Base-by-base conservation (phyloP, 2,329 filamentous ascomycete genomes). In the Pyrenophora teres region DNA sequence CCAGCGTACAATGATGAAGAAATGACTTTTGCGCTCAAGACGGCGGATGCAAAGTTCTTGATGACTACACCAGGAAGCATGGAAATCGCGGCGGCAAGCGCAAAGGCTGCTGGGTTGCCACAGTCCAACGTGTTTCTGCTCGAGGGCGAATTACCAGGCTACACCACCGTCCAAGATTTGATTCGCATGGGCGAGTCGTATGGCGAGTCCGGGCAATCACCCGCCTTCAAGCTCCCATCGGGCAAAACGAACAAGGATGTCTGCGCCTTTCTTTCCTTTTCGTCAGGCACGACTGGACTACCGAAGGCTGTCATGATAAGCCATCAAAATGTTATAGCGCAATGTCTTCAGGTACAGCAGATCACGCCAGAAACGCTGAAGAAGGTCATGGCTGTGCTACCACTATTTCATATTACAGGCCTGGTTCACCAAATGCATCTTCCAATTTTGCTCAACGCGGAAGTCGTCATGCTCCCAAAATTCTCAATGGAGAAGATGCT, bases 1-100 rank as follows among this genome's bases (percentile, higher is more conserved):
- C 85, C 86, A 0, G 85, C 84, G 0, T 88, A 88, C 69, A 87
- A 83, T 49, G 77, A 83, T 13, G 86, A 88, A 42, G 86, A 89
- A 60, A 87, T 88, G 82, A 81, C 79, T 1, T 87, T 87, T 67
- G 84, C 84, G 1, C 72, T 88, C 2, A 80, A 81, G 59, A 85
- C 78, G 1, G 81, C 78, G 0, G 74, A 81, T 30, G 80, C 82
- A 2, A 84, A 80, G 56, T 82, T 83, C 52, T 63, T 87, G 8
- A 79, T 87, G 70, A 86, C 83, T 0, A 76, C 82, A 2, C 78
- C 79, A 0, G 77, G 78, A 13, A 80, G 77, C 13, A 79, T 85
- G 70, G 75, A 81, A 4, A 79, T 86, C 31, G 83, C 83, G 1
- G 69, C 75, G 8, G 76, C 76, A 13, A 82, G 82, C 13, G 83